Evolutionary conservation across 2,329 filamentous ascomycete genomes (phyloP).

Genomic region (Tolypocladium endophyticum): DNA sequence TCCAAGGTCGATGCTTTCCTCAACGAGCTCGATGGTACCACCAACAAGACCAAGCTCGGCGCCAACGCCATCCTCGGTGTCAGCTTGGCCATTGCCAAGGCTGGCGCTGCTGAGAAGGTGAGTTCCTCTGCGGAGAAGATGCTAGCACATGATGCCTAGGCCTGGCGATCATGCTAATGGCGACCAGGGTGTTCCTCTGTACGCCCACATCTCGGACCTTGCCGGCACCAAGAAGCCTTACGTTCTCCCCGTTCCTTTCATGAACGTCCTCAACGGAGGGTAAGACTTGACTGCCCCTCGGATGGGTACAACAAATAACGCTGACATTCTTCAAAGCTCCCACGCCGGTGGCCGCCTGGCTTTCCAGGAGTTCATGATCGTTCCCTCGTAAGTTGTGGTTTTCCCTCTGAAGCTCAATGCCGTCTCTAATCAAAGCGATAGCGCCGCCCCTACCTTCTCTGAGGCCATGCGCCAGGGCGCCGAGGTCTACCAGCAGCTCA

Average conservation of each 20-base stretch:
- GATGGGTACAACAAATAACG: background rate
- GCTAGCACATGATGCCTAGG: background rate
- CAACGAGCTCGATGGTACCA: conserved; percentile 71
- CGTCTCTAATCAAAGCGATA: conserved; percentile 20
- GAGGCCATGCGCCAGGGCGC: conserved; percentile 94
- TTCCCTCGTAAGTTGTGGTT: conserved; percentile 54
- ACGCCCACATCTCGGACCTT: conserved; percentile 79
- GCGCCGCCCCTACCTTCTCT: conserved; percentile 77
- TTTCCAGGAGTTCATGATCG: conserved; percentile 97
- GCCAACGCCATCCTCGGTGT: conserved; percentile 86
- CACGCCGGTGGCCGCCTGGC: conserved; percentile 94
- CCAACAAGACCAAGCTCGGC: conserved; percentile 81
- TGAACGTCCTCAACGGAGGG: conserved; percentile 83
- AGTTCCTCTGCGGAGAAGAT: conserved; percentile 1
- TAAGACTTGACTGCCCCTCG: conserved; percentile 17
- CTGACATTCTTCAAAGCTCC: conserved; percentile 43
- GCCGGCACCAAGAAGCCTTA: conserved; percentile 87
- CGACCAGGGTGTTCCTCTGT: conserved; percentile 62
- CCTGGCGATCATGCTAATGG: conserved; percentile 1
- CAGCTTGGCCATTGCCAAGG: conserved; percentile 76
- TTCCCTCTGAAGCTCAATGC: background rate
- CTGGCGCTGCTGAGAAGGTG: conserved; percentile 78
- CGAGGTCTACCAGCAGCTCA: conserved; percentile 98
- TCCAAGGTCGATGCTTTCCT: conserved; percentile 75
- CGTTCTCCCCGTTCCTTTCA: conserved; percentile 82